These are phyloP conservation scores for Candida anglica DNA, from an alignment of 805 yeast species.

Conservation along the genomic window DNA sequence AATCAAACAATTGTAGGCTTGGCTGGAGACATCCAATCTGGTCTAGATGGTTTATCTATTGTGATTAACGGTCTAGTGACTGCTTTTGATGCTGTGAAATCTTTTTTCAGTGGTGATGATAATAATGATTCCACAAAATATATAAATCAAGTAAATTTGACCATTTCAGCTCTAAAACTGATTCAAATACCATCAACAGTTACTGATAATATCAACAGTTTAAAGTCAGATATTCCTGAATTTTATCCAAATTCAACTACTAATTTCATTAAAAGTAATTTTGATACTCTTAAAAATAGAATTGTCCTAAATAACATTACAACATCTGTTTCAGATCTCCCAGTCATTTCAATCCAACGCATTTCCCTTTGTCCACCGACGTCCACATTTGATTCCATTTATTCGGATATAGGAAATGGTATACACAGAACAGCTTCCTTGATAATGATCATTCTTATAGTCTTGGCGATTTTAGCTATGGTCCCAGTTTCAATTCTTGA, in stretches of 20 bases:
- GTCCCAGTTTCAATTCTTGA: slow-evolving; percentile 45
- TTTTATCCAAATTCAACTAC: slow-evolving; percentile 10
- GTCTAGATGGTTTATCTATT: slow-evolving; percentile 55
- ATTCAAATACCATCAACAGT: slow-evolving; percentile 65
- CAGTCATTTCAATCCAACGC: background rate
- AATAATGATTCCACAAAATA: slow-evolving; percentile 24
- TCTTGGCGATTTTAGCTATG: slow-evolving; percentile 36
- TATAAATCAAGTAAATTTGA: slow-evolving; percentile 43
- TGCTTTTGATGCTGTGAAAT: slow-evolving; percentile 49
- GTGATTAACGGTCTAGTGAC: slow-evolving; percentile 53
- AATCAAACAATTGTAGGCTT: slow-evolving; percentile 54
- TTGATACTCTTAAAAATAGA: background rate
- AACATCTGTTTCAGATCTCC: background rate
- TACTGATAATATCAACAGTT: slow-evolving; percentile 48
- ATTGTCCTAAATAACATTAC: background rate
- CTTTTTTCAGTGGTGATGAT: slow-evolving; percentile 44
- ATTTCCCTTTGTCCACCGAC: background rate
- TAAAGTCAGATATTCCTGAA: slow-evolving; percentile 52
- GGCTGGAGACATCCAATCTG: slow-evolving; percentile 63
- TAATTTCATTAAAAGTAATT: background rate
- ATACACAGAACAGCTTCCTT: background rate
- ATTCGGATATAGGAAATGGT: background rate
- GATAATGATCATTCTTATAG: slow-evolving; percentile 18
- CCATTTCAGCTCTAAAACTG: slow-evolving; percentile 20
- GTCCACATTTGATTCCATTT: background rate